Conservation (phyloP, 257 asterid species). For the Ligustrum vulgare region DNA sequence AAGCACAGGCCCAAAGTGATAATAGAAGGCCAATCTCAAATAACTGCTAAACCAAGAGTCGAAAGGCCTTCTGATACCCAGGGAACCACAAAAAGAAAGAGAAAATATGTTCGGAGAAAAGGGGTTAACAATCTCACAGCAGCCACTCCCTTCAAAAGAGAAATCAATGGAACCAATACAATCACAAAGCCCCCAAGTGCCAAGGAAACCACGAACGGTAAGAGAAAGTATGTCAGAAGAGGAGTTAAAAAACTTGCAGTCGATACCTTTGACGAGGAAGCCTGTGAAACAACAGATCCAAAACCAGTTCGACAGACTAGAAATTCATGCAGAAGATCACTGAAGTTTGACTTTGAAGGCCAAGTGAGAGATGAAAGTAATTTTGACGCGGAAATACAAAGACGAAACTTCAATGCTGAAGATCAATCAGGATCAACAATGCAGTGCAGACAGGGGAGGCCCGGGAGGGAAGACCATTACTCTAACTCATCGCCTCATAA, state of each 20-base stretch:
- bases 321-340: conserved; percentile 62
- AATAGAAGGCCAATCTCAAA: conserved; percentile 56
- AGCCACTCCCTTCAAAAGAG: conserved; percentile 36
- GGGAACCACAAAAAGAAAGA: conserved; percentile 43
- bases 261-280: conserved; percentile 37
- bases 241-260: conserved; percentile 33
- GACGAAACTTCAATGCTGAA: conserved; percentile 25
- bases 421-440: conserved; percentile 32
- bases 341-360: conserved; percentile 50
- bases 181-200: conserved; percentile 31
- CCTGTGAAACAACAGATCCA: conserved; percentile 25
- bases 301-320: conserved; percentile 29
- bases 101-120: conserved; percentile 57
- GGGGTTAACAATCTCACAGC: conserved; percentile 22
- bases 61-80: conserved; percentile 37
- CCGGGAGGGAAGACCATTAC: conserved; percentile 31
- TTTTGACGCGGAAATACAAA: conserved; percentile 25
- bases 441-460: conserved; percentile 27
- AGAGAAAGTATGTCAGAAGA: conserved; percentile 41
- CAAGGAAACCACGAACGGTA: conserved; percentile 29
- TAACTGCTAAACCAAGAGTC: conserved; percentile 41
- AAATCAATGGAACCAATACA: conserved; percentile 25
- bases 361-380: conserved; percentile 40
- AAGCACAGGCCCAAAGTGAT: conserved; percentile 95
- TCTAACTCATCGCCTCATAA: conserved; percentile 26